phyloP scores from a whole-genome alignment of 2,329 filamentous ascomycete species.

The Incumbomyces delicatus region DNA sequence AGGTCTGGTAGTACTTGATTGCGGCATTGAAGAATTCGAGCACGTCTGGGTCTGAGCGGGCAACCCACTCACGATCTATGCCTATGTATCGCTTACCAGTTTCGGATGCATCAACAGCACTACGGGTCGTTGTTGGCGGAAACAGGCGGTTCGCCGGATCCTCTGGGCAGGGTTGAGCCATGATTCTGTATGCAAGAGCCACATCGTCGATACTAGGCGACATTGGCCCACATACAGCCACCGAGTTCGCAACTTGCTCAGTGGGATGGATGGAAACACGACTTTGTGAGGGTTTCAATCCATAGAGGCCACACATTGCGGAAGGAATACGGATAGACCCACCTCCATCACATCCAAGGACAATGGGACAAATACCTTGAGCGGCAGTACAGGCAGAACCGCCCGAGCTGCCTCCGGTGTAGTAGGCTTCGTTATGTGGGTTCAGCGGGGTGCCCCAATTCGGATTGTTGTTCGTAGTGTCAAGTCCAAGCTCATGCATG shows the following conservation, averaged over 20 bases:
- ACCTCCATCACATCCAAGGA: conserved; percentile 65
- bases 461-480: conserved; percentile 76
- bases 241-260: conserved; percentile 49
- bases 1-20: conserved; percentile 43
- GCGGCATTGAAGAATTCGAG: conserved; percentile 51
- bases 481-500: conserved; percentile 73
- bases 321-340: conserved; percentile 66
- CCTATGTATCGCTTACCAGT: conserved; percentile 55
- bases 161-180: conserved; percentile 61
- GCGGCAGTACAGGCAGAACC: conserved; percentile 63
- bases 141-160: conserved; percentile 50
- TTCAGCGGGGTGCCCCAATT: conserved; percentile 66
- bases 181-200: conserved; percentile 69
- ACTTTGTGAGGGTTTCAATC: conserved; percentile 68
- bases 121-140: conserved; percentile 10
- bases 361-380: conserved; percentile 63
- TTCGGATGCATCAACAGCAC: conserved; percentile 26
- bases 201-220: conserved; percentile 68
- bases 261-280: conserved; percentile 50
- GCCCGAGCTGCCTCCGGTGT: conserved; percentile 71
- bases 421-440: conserved; percentile 66
- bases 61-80: conserved; percentile 59
- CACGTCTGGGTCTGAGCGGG: conserved; percentile 56
- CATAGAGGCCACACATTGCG: conserved; percentile 69
- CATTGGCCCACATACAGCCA: conserved; percentile 64